Conservation (phyloP, 768 basidiomycete genomes). For the Cystofilobasidium bisporidii region DNA sequence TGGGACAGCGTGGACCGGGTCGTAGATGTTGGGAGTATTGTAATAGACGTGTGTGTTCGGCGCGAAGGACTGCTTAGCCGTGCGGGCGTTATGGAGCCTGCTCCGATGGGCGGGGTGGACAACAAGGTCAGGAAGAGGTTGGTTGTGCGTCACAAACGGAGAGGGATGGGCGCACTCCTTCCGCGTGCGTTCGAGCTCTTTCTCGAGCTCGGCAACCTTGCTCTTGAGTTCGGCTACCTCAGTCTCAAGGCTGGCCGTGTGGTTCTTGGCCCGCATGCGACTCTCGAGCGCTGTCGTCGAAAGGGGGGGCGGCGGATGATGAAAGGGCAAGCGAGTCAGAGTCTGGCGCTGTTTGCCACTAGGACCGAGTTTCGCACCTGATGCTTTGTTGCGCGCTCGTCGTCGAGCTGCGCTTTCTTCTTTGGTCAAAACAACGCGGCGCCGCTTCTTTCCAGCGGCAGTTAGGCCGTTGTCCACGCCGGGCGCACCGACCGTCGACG, state of each 20-base stretch:
- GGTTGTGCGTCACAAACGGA: too few species aligned
- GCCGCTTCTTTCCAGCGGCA: not conserved
- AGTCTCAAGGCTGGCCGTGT: not conserved
- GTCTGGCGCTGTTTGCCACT: too few species aligned
- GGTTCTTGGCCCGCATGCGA: not conserved
- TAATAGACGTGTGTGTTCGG: not conserved
- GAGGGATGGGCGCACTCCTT: not conserved
- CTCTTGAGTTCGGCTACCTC: not conserved
- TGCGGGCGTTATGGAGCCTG: not conserved
- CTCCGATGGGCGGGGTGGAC: not conserved
- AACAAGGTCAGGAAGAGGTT: not conserved
- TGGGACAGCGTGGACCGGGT: not conserved
- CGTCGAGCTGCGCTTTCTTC: not conserved
- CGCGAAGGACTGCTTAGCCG: not conserved
- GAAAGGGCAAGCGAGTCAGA: too few species aligned
- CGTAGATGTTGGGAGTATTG: conserved; percentile 8
- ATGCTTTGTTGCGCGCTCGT: not conserved
- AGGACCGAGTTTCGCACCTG: not conserved
- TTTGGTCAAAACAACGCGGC: not conserved
- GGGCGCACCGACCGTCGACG: not conserved
- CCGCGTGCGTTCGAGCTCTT: not conserved
- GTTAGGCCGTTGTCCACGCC: not conserved
- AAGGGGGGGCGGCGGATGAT: not conserved
- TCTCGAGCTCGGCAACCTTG: not conserved
- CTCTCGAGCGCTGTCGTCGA: not conserved